phyloP scores from a whole-genome alignment of 2,329 filamentous ascomycete genomes.

The Pyricularia sp. region DNA sequence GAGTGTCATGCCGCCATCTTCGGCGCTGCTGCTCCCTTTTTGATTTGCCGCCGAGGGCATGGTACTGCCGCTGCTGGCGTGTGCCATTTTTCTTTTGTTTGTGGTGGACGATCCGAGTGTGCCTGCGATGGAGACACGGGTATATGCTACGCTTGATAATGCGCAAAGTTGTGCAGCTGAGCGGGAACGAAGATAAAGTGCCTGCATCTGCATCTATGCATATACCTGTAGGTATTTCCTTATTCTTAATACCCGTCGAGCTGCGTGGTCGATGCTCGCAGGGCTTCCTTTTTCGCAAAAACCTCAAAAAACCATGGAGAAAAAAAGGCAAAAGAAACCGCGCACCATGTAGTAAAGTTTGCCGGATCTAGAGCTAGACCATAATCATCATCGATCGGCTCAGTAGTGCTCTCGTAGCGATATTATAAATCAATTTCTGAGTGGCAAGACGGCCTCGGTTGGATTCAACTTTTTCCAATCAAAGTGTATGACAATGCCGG shows the following conservation, averaged over 20 bases:
- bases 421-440: neutral
- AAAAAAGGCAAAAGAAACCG: neutral
- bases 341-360: too few relatives aligned
- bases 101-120: neutral
- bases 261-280: neutral
- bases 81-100: neutral
- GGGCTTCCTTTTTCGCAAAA: neutral
- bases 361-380: too few relatives aligned
- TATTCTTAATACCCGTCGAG: neutral
- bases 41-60: neutral
- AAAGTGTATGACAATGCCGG: neutral
- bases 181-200: neutral
- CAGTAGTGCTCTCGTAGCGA: neutral
- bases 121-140: neutral
- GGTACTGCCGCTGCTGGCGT: neutral
- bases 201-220: neutral
- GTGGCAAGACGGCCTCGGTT: neutral
- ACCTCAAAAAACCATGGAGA: neutral
- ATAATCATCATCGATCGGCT: too few relatives aligned
- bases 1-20: slow-evolving; percentile 27
- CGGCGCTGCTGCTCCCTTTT: neutral
- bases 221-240: neutral
- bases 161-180: neutral
- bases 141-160: neutral
- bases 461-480: neutral